phyloP scores from a whole-genome alignment of 805 yeast genomes.

The Kluyveromyces dobzhanskii region DNA sequence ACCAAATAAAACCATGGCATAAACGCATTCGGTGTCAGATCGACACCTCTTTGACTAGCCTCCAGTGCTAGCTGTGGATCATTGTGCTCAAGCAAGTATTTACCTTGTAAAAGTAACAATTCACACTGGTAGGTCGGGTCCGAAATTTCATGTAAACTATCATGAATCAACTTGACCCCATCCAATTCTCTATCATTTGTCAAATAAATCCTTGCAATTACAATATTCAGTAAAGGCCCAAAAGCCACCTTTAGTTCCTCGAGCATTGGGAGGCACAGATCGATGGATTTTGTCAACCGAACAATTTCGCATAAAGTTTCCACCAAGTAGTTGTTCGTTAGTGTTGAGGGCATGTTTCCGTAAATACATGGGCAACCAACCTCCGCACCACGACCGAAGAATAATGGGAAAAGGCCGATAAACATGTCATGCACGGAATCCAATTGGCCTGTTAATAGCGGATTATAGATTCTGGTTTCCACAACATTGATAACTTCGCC shows the following conservation, averaged over 20 bases:
- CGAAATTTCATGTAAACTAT: constrained; percentile 17
- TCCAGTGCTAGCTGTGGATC: constrained; percentile 21
- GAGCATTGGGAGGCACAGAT: constrained; percentile 9
- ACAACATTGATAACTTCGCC: constrained; percentile 70
- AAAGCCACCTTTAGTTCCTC: neutral
- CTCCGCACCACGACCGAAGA: constrained; percentile 24
- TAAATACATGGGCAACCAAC: constrained; percentile 28
- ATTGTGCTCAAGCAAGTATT: constrained; percentile 21
- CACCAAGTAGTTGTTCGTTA: constrained; percentile 27
- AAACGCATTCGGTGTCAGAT: constrained; percentile 67
- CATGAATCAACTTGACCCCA: constrained; percentile 26
- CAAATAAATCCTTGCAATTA: constrained; percentile 23
- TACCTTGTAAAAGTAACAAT: constrained; percentile 24
- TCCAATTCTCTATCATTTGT: constrained; percentile 30
- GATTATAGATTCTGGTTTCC: constrained; percentile 77
- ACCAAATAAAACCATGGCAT: constrained; percentile 66
- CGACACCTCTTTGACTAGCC: constrained; percentile 35
- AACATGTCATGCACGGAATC: constrained; percentile 25
- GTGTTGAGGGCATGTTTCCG: constrained; percentile 18
- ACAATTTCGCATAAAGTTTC: constrained; percentile 27
- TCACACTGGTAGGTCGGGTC: constrained; percentile 20
- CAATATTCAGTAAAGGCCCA: constrained; percentile 2
- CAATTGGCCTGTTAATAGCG: constrained; percentile 39
- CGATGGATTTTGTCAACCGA: constrained; percentile 22
- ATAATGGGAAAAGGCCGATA: constrained; percentile 25